Base-by-base conservation (phyloP, 2,329 filamentous ascomycete species). In the Coniella vitis region DNA sequence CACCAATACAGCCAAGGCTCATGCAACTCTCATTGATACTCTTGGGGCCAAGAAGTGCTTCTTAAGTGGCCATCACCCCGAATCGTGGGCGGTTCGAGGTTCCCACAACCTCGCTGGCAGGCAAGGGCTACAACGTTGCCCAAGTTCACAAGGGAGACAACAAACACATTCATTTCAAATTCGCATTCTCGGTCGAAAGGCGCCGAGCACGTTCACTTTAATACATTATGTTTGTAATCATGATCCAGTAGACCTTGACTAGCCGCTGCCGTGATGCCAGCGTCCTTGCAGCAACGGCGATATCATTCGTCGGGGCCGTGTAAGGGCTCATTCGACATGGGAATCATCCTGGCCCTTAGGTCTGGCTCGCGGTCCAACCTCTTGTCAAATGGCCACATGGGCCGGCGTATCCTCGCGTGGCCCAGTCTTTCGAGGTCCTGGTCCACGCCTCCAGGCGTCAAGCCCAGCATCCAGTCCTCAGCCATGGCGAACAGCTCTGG, bases 401-500 rank as follows among this genome's bases (percentile, higher is more conserved):
- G 75, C 19, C 74, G 65, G 9, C 58, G 59, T 21, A 78, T 75
- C 2, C 68, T 65, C 38, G 60, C 63, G 57, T 78, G 73, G 0
- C 72, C 74, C 4, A 78, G 60, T 10, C 73, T 63, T 48, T 63
- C 56, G 12, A 78, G 58, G 49, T 78, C 70, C 57, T 78, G 75
- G 55, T 78, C 73, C 9, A 78, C 75, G 8, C 74, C 74, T 0
- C 74, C 75, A 0, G 74, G 74, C 0, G 74, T 78, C 14, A 78
- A 61, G 0, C 64, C 75, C 2, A 78, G 64, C 69, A 77, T 76
- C 75, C 74, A 78, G 46, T 72, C 73, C 7, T 63, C 64, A 1
- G 74, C 69, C 74, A 78, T 78, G 44, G 69, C 68, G 51, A 75
- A 76, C 4, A 78, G 60, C 55, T 78, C 69, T 3, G 75, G 75